These are phyloP conservation scores for Neonectria faginata DNA, from an alignment of 2,329 filamentous ascomycete species.

Conservation along the genomic window DNA sequence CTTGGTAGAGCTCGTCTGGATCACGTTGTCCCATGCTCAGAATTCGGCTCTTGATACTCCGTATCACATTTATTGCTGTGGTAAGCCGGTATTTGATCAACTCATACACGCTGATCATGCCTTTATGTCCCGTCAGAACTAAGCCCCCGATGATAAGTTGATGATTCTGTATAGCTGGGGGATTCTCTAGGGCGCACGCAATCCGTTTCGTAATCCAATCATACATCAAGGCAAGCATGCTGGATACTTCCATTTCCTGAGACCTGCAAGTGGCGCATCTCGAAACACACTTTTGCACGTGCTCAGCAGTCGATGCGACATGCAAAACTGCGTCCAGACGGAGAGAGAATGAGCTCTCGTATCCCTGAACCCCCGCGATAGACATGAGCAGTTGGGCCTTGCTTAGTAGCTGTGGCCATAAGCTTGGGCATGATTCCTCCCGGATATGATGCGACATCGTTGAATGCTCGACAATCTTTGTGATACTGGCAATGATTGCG, in stretches of 20 bases:
- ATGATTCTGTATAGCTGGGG: slow-evolving; percentile 14
- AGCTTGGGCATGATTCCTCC: slow-evolving; percentile 17
- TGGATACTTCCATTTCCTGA: slow-evolving; percentile 13
- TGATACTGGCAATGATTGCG: slow-evolving; percentile 15
- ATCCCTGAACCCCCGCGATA: slow-evolving; percentile 15
- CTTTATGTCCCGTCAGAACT: slow-evolving; percentile 11
- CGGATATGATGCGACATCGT: slow-evolving; percentile 8
- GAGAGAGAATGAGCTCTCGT: slow-evolving; percentile 10
- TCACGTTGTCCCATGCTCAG: slow-evolving; percentile 10
- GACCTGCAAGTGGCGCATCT: slow-evolving; percentile 13
- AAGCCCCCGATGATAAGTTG: slow-evolving; percentile 14
- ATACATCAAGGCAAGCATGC: slow-evolving; percentile 17
- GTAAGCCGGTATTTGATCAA: slow-evolving; percentile 11
- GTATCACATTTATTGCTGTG: slow-evolving; percentile 7
- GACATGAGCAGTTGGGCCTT: slow-evolving; percentile 15
- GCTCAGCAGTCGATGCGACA: slow-evolving; percentile 14
- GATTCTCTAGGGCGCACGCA: slow-evolving; percentile 9
- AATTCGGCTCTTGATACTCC: slow-evolving; percentile 10
- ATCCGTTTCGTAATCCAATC: slow-evolving; percentile 16
- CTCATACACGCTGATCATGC: slow-evolving; percentile 12
- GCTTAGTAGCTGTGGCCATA: slow-evolving; percentile 14
- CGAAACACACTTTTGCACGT: slow-evolving; percentile 14
- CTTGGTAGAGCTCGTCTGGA: slow-evolving; percentile 9
- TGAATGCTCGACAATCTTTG: slow-evolving; percentile 5
- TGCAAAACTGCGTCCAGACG: slow-evolving; percentile 15